Conservation (phyloP, 2,329 filamentous ascomycete genomes). For the Juglanconis oblonga region DNA sequence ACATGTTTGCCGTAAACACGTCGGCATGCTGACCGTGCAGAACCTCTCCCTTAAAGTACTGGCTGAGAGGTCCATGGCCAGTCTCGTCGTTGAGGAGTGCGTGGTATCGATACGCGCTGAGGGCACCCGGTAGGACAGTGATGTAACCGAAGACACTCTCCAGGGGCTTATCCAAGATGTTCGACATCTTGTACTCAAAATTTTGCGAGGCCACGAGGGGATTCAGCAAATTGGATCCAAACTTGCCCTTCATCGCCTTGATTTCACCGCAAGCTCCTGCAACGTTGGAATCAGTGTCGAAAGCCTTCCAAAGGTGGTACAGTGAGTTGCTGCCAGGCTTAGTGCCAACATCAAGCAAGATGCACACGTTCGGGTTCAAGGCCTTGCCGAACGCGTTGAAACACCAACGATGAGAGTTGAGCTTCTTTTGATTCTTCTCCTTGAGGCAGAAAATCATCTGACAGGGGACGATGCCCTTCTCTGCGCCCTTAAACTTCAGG, state of each 20-base stretch:
- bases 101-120: conserved; percentile 94
- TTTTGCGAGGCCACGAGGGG: conserved; percentile 96
- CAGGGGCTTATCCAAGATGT: conserved; percentile 94
- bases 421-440: conserved; percentile 95
- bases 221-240: conserved; percentile 80
- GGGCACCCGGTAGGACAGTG: conserved; percentile 89
- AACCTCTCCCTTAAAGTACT: conserved; percentile 99
- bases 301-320: conserved; percentile 99
- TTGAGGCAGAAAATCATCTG: conserved; percentile 99
- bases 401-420: conserved; percentile 98
- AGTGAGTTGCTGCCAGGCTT: conserved; percentile 83
- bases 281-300: conserved; percentile 96
- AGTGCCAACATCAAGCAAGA: conserved; percentile 93
- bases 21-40: conserved; percentile 94
- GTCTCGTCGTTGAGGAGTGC: conserved; percentile 95
- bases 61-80: conserved; percentile 89
- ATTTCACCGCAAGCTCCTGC: conserved; percentile 97
- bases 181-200: conserved; percentile 99
- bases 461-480: conserved; percentile 97
- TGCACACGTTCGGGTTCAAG: conserved; percentile 93
- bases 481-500: conserved; percentile 97
- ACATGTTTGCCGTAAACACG: conserved; percentile 97
- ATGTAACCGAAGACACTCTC: conserved; percentile 99
- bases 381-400: conserved; percentile 96
- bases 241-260: conserved; percentile 90